A percentile compares a stretch with the other conserved stretches of the same genome.
Conservation (phyloP, 1,284 basidiomycete species). For the Sporisorium scitamineum region DNA sequence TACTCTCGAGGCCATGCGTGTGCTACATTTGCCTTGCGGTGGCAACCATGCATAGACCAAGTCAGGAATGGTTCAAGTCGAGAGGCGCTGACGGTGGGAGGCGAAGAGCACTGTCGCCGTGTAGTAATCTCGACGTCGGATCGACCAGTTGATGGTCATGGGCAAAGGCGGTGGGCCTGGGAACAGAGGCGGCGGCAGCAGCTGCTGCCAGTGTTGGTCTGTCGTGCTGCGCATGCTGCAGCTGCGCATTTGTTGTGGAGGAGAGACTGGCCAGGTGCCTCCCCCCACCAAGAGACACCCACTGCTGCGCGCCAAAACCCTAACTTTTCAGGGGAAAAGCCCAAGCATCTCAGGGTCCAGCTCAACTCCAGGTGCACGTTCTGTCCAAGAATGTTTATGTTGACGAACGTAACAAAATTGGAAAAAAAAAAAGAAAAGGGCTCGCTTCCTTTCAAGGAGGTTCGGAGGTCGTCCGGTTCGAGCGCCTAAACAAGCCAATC, state of each 20-base stretch:
- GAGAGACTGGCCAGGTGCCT: not conserved
- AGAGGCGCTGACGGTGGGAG: not conserved
- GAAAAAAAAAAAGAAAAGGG: not conserved
- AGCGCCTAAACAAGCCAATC: too few relatives aligned
- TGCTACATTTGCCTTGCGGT: slow-evolving; percentile 4
- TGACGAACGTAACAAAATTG: not conserved
- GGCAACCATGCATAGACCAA: not conserved
- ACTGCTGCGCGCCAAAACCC: not conserved
- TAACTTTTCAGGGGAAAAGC: not conserved
- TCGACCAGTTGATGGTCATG: not conserved
- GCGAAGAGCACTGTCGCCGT: not conserved
- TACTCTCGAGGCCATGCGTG: not conserved
- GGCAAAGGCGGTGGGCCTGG: not conserved
- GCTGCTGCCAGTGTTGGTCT: not conserved
- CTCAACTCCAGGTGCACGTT: not conserved
- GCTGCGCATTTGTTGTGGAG: slow-evolving; percentile 3
- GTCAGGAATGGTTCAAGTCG: not conserved
- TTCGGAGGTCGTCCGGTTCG: too few relatives aligned
- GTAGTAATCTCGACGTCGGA: not conserved
- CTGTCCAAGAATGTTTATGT: not conserved
- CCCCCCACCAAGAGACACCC: not conserved
- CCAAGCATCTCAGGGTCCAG: slow-evolving; percentile 6
- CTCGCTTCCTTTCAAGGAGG: not conserved
- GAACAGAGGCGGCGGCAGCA: not conserved
- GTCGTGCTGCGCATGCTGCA: slow-evolving; percentile 3